phyloP scores from a whole-genome alignment of 306 rosid species.

The Lotus japonicus region DNA sequence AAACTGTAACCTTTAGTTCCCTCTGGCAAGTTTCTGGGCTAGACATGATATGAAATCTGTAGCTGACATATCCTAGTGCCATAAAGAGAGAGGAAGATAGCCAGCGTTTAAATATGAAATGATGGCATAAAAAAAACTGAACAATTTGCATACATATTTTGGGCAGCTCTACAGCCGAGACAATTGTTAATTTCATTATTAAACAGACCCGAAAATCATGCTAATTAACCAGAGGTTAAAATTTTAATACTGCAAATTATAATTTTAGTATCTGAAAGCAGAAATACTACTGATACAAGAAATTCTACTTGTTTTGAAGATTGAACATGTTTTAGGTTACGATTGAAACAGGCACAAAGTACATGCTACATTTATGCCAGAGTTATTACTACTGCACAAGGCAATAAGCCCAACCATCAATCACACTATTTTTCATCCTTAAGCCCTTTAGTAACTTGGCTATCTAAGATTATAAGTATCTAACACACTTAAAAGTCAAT shows the following conservation, averaged over 20 bases:
- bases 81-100: constrained; percentile 11
- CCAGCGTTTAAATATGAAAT: constrained; percentile 8
- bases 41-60: constrained; percentile 51
- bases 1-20: constrained; percentile 42
- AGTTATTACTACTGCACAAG: background rate
- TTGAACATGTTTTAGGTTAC: background rate
- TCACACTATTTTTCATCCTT: background rate
- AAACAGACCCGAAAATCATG: background rate
- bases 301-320: background rate
- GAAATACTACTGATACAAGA: background rate
- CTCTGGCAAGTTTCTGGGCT: constrained; percentile 39
- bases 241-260: background rate
- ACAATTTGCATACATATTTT: background rate
- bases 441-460: background rate
- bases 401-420: background rate
- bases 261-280: background rate
- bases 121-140: constrained; percentile 9
- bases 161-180: background rate
- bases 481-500: background rate
- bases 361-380: constrained; percentile 1
- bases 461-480: background rate
- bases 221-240: background rate
- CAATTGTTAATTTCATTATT: background rate
- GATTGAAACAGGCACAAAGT: background rate
- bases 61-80: constrained; percentile 52